Percentiles rank a stretch among this genome's conserved stretches.
Conservation (phyloP, 176 grass and related monocot species). For the Avena insularis region DNA sequence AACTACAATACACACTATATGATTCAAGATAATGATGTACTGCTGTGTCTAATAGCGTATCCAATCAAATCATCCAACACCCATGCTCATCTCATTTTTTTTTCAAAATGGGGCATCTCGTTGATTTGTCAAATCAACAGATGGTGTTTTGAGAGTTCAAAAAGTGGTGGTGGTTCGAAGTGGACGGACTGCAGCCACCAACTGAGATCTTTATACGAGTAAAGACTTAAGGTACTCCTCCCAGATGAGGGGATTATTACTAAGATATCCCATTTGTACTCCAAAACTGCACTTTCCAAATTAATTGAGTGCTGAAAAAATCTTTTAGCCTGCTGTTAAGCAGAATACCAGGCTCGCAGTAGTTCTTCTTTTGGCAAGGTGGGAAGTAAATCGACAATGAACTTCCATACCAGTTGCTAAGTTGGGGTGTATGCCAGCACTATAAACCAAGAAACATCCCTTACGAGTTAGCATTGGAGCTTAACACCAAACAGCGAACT, state of each 20-base stretch:
- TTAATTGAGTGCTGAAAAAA: background rate
- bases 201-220: background rate
- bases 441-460: background rate
- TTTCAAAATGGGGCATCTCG: background rate
- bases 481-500: background rate
- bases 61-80: background rate
- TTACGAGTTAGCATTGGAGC: background rate
- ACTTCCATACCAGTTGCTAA: constrained; percentile 17
- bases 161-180: background rate
- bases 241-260: constrained; percentile 7
- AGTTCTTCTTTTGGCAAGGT: constrained; percentile 17
- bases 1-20: background rate
- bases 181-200: background rate
- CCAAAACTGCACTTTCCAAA: constrained; percentile 17
- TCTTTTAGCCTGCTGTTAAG: constrained; percentile 9
- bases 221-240: constrained; percentile 8
- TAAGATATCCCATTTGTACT: background rate
- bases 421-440: background rate
- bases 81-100: background rate
- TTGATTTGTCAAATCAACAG: background rate
- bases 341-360: constrained; percentile 11
- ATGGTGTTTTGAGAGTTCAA: background rate
- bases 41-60: background rate
- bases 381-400: constrained; percentile 23
- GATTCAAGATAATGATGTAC: background rate